These are phyloP conservation scores for Tillandsia leiboldiana DNA, from an alignment of 176 grass and related monocot species.

Conservation along the genomic window DNA sequence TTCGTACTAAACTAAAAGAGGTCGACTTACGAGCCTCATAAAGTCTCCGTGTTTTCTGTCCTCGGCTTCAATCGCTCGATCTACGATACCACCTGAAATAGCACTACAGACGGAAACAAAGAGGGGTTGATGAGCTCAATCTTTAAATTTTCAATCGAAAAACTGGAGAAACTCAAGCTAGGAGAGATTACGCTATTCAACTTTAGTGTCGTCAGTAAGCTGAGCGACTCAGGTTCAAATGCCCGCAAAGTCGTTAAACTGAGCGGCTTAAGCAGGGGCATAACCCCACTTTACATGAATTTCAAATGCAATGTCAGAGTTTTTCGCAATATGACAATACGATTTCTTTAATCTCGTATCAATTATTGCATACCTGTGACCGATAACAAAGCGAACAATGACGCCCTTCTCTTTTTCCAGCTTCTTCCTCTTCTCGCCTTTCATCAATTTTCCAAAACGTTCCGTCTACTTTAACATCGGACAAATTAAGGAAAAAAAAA, in stretches of 20 bases:
- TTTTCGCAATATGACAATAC: too few species aligned
- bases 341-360: not conserved
- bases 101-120: slow-evolving; percentile 37
- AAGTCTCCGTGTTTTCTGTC: slow-evolving; percentile 83
- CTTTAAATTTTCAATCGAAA: not conserved
- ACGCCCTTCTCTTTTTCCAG: slow-evolving; percentile 87
- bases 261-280: too few species aligned
- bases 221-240: too few species aligned
- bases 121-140: not conserved
- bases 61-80: slow-evolving; percentile 71
- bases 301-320: too few species aligned
- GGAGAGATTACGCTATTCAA: not conserved
- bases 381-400: slow-evolving; percentile 89
- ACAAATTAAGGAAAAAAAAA: not conserved
- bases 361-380: slow-evolving; percentile 70
- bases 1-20: not conserved
- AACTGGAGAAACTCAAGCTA: not conserved
- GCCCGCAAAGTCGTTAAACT: too few species aligned
- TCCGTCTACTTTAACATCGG: not conserved
- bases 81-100: slow-evolving; percentile 81
- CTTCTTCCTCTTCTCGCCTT: slow-evolving; percentile 64
- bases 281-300: too few species aligned
- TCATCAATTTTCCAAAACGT: not conserved
- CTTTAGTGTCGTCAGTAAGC: too few species aligned
- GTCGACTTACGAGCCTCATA: slow-evolving; percentile 59